Evolutionary conservation across 768 basidiomycete genomes (phyloP), one percentile per base, ranked within the genome.

Genomic region (Boletus sensibilis): DNA sequence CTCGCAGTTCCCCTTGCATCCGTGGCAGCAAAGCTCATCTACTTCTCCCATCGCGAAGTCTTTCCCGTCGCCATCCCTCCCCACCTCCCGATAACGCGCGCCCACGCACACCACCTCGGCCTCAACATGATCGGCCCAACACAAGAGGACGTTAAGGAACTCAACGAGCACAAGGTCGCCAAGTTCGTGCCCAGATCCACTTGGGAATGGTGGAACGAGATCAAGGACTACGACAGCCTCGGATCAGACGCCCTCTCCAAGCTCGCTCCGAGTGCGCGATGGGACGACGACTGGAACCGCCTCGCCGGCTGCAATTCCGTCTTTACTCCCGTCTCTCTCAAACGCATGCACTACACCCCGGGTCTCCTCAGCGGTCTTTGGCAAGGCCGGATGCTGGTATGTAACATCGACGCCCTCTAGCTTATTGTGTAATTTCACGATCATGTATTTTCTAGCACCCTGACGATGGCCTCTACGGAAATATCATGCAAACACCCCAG

Each of bases 351-450:
- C 21, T 85, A 83, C 66, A 75, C 75, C 3, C 77, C 76, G 0
- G 87, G 87, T 7, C 64, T 74, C 3, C 72, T 87, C 61, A 69
- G 67, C 21, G 87, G 87, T 3, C 71, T 80, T 6, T 88, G 83
- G 84, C 78, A 84, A 56, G 88, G 88, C 4, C 75, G 82, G 20
- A 77, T 86, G 68, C 71, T 84, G 52, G 86, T 88, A 51, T 56
- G 84, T 79, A n/a, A 0, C 23, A 14, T 57, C 12, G 7, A 21
- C 38, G 50, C 18, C 31, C 0, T 38, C 0, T 8, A 14, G 4
- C 18, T 31, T 14, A 2, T 5, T n/a, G 0, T 25, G 6, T 39
- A 5, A 41, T 58, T 52, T 61, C 20, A 61, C 25, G 12, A 4
- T 31, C 0, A 2, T 31, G 8, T 50, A 8, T 21, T 14, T 13